A percentile compares a stretch with the other conserved stretches of the same genome.
Conservation (phyloP, 2,329 filamentous ascomycete species). For the Cladosporium sp. region DNA sequence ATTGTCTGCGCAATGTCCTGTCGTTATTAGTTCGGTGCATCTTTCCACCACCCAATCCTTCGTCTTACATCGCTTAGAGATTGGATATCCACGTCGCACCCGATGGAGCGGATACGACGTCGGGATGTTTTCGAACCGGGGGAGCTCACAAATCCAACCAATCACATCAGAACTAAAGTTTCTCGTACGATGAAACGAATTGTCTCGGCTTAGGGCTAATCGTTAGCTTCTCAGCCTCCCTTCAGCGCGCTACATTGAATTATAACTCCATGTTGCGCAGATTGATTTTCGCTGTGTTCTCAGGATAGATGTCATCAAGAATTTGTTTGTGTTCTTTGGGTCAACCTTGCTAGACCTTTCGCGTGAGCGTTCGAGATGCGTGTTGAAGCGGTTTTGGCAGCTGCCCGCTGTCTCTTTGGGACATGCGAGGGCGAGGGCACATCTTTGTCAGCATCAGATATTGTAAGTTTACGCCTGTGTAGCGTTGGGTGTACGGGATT, state of each 20-base stretch:
- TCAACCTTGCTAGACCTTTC: background rate
- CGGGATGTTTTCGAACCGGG: background rate
- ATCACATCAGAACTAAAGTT: background rate
- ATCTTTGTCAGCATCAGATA: background rate
- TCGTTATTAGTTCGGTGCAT: background rate
- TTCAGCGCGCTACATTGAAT: background rate
- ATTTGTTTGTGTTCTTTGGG: no score
- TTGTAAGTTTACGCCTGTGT: background rate
- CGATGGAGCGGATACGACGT: background rate
- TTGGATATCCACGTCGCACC: background rate
- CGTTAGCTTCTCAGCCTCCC: conserved; percentile 3
- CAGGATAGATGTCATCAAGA: background rate
- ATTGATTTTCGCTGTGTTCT: background rate
- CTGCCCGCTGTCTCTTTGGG: background rate
- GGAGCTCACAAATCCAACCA: background rate
- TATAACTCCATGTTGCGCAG: background rate
- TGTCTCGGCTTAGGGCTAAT: background rate
- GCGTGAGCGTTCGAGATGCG: background rate
- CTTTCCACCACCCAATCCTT: background rate
- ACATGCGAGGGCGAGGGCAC: conserved; percentile 1
- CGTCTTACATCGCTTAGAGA: background rate
- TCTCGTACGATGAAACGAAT: background rate
- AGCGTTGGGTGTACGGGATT: background rate
- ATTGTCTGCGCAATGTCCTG: background rate
- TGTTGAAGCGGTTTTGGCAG: conserved; percentile 3